Percentiles rank a stretch among this genome's conserved stretches.
Evolutionary conservation across 1,284 basidiomycete genomes (phyloP).

Genomic region (Ganoderma lucidum): DNA sequence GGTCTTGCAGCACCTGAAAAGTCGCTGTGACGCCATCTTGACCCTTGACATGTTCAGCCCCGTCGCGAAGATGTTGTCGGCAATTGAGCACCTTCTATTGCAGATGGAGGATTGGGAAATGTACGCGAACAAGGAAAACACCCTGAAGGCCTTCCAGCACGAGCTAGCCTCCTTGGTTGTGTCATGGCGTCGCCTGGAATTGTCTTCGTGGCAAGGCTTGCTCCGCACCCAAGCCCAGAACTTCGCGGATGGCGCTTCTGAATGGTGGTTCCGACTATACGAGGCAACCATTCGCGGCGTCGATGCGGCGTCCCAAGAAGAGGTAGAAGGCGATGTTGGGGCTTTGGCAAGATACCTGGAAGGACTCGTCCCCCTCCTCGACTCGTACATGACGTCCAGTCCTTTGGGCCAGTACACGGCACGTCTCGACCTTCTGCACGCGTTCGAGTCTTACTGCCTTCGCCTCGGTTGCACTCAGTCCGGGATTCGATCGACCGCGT

Average conservation of each 20-base stretch:
- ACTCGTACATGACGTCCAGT: constrained; percentile 82
- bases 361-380: constrained; percentile 81
- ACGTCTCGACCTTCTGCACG: constrained; percentile 76
- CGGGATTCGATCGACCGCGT: constrained; percentile 38
- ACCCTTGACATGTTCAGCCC: constrained; percentile 74
- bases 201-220: constrained; percentile 88
- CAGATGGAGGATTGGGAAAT: constrained; percentile 98
- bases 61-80: constrained; percentile 85
- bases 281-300: constrained; percentile 80
- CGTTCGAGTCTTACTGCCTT: constrained; percentile 67
- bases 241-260: constrained; percentile 71
- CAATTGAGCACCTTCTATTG: constrained; percentile 86
- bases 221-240: constrained; percentile 74
- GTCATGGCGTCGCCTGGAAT: constrained; percentile 90
- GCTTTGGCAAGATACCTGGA: constrained; percentile 65
- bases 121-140: constrained; percentile 90
- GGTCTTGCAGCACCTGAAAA: constrained; percentile 88
- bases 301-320: constrained; percentile 52
- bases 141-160: constrained; percentile 74
- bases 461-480: constrained; percentile 43
- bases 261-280: constrained; percentile 96
- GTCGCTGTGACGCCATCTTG: constrained; percentile 79
- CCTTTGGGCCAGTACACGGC: constrained; percentile 85
- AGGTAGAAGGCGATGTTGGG: constrained; percentile 39
- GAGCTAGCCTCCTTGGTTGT: constrained; percentile 82